Base-by-base conservation (phyloP, 2,329 filamentous ascomycete species). In the Diplodia mutila region DNA sequence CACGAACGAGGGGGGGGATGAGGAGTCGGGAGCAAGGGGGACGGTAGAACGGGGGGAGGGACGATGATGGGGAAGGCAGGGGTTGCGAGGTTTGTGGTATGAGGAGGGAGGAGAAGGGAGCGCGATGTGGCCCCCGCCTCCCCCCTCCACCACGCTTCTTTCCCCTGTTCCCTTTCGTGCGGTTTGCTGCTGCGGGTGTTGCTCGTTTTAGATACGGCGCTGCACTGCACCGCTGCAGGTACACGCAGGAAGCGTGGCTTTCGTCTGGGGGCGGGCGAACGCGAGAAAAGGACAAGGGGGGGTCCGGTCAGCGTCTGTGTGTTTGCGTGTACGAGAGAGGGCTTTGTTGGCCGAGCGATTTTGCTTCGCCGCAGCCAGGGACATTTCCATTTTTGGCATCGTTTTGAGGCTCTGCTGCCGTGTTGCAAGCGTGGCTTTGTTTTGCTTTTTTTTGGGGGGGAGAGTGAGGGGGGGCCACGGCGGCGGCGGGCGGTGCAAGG, bases 171-270 rank as follows among this genome's bases (percentile, higher is more conserved):
- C 16, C n/a, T n/a, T 27, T 52, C 27, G 11, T 25, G 49, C 29
- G n/a, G 32, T n/a, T n/a, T n/a, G n/a, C 23, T 18, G 53, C 51
- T 29, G 8, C 25, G 8, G 29, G 29, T 61, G 37, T 18, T n/a
- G 54, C 57, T 61, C 39, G 57, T 61, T 61, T 61, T 61, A 49
- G 57, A 49, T 61, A 61, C 57, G 49, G 9, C 39, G 18, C 39
- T 42, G 39, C 39, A 14, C 39, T 42, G 39, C 39, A 18, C 39
- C 18, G 42, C 42, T 46, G 42, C 42, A 46, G 42, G 42, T 21
- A 46, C 39, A 46, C 18, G n/a, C 42, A n/a, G n/a, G 37, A 42
- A 46, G 42, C n/a, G 42, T 49, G 46, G 46, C 8, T 8, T n/a
- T 23, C n/a, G 23, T 21, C 49, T 52, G 49, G 25, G 49, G 49